phyloP scores from a whole-genome alignment of 2,329 filamentous ascomycete genomes.

The Colletotrichum caudatum region DNA sequence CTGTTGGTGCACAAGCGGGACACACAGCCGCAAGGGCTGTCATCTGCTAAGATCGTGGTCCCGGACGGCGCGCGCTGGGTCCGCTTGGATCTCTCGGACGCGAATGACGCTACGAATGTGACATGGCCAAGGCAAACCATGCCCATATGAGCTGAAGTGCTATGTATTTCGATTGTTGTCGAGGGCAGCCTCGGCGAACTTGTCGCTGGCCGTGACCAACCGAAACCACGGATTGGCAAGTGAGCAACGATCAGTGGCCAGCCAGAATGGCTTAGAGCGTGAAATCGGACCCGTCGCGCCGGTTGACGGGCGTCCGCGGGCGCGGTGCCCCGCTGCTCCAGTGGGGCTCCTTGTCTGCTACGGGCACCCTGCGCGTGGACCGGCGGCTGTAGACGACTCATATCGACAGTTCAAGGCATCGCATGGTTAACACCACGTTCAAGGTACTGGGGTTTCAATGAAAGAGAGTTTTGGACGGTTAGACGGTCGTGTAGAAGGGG shows the following conservation, averaged over 20 bases:
- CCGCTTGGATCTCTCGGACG: conserved; percentile 38
- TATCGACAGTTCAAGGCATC: not conserved
- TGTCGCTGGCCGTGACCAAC: too few species aligned
- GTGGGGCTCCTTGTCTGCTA: conserved; percentile 1
- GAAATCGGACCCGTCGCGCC: not conserved
- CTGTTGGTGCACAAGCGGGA: not conserved
- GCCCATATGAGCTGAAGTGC: not conserved
- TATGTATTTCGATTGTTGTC: not conserved
- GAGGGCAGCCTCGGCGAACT: not conserved
- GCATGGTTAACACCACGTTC: not conserved
- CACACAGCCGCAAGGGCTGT: conserved; percentile 23
- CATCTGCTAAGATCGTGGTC: conserved; percentile 26
- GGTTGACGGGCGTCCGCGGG: conserved; percentile 33
- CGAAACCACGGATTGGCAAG: not conserved
- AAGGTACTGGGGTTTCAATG: not conserved
- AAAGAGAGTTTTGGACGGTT: not conserved
- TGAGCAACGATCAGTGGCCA: not conserved
- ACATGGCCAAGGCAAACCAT: conserved; percentile 29
- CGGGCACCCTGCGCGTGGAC: conserved; percentile 17
- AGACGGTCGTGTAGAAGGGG: too few species aligned
- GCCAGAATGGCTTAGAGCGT: not conserved
- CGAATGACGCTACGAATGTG: conserved; percentile 21
- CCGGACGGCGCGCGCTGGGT: conserved; percentile 29
- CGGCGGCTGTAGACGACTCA: conserved; percentile 1
- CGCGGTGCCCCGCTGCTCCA: conserved; percentile 21